Base-by-base conservation (phyloP, 768 basidiomycete species). In the Mycena epipterygia region DNA sequence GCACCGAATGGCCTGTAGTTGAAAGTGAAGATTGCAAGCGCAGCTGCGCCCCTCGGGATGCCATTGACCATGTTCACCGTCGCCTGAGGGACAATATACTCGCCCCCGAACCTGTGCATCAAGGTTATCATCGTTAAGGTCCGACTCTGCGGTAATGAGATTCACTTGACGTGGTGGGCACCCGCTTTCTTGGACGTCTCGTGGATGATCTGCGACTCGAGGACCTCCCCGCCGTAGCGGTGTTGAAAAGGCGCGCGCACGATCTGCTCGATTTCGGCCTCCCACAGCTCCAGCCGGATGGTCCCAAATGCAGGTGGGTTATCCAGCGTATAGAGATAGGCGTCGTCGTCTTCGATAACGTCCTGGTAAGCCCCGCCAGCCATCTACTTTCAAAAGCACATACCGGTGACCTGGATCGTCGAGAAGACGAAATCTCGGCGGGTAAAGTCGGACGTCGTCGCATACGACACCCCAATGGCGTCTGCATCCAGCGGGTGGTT, bases 1-100 rank as follows among this genome's bases (percentile, higher is more conserved):
- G 76, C 75, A 75, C 83, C 79, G 33, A 76, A 66, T 8, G 86
- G 85, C 32, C 79, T 72, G 65, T 83, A 83, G 48, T 76, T 79
- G 73, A 81, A 81, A 7, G 74, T 76, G 44, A 81, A 81, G 16
- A 75, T 79, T 33, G 74, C 75, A 49, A 77, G 73, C 5, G 82
- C 78, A n/a, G 59, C 72, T 12, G 32, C 39, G 52, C 78, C 81
- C 16, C 74, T 72, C 21, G 55, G 74, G 16, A 65, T 55, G 7
- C 76, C 80, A 23, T 63, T 72, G 27, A 81, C 81, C 49, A 79
- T 74, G 64, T 81, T 80, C 37, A 81, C 79, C 1, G 75, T 76
- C 9, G 79, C 72, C 60, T 76, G 70, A 19, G 76, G 74, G 21
- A 77, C 76, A 23, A 64, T 71, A 51, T 83, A 83, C 71, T 80